Base-by-base conservation (phyloP, 202 grass and related monocot species). In the Musa balbisiana region DNA sequence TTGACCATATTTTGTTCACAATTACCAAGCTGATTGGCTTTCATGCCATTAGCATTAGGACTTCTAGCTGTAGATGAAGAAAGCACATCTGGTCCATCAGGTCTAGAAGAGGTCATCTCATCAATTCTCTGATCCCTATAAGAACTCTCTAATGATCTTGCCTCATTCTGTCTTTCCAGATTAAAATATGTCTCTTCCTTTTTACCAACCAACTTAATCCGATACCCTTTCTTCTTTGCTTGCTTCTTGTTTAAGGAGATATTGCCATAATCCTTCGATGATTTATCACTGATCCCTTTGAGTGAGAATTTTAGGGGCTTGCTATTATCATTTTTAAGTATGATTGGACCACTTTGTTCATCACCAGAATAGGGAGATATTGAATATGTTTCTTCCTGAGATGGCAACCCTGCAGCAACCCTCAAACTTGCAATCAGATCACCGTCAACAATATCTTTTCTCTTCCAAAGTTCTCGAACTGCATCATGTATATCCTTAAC, bases 401-500 rank as follows among this genome's bases (percentile, higher is more conserved):
- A 87, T 78, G 91, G 94, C 78, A 98, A 81, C 51, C 85, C 88
- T 68, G 94, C 86, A 80, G 94, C 91, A 75, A 79, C 85, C 67
- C 91, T 86, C 69, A 98, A 82, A 79, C 77, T 92, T 79, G 81
- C 81, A 67, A 98, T 98, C 69, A 94, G 83, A 59, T 91, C 91
- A 53, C 75, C 67, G 13, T 98, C 94, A 53, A 83, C 87, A 77
- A 82, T 84, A 76, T 98, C 89, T 49, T 87, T 84, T 72, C 87
- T 92, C 79, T 87, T 94, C 94, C 94, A 98, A 82, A 98, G 90
- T 84, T 98, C 94, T 60, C 85, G 78, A 54, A 98, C 83, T 58
- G 94, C 94, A 91, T 98, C 94, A 69, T 98, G 91, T 67, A 86
- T 82, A 80, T 98, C 91, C 78, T 86, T 88, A 67, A 94, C 90